Evolutionary conservation across 2,329 filamentous ascomycete species (phyloP).

Genomic region (Xylaria sp.): DNA sequence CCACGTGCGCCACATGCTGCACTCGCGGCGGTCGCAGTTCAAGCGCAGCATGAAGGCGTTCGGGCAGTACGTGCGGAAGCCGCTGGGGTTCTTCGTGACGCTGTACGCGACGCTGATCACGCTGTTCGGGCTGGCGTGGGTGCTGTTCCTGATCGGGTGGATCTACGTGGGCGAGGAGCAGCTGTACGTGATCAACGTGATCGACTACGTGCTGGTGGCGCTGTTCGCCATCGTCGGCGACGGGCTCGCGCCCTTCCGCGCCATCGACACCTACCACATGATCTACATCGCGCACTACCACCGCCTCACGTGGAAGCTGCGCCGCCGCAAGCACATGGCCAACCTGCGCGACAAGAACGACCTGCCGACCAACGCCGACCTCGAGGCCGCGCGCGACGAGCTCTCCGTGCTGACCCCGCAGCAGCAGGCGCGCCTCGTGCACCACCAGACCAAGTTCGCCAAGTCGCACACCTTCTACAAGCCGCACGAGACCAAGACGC

Average conservation of each 20-base stretch:
- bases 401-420: constrained; percentile 63
- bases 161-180: constrained; percentile 78
- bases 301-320: constrained; percentile 64
- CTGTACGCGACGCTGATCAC: constrained; percentile 83
- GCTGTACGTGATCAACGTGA: constrained; percentile 68
- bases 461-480: constrained; percentile 89
- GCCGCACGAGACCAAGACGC: constrained; percentile 81
- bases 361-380: constrained; percentile 53
- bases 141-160: constrained; percentile 89
- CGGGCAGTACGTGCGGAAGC: constrained; percentile 73
- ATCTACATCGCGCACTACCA: constrained; percentile 76
- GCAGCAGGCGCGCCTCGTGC: constrained; percentile 70
- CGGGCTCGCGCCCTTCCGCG: constrained; percentile 73
- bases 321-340: constrained; percentile 64
- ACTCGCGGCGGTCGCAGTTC: constrained; percentile 78
- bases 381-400: constrained; percentile 50
- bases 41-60: constrained; percentile 81
- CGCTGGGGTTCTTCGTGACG: constrained; percentile 81
- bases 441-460: constrained; percentile 79
- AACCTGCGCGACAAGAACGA: constrained; percentile 70
- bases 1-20: constrained; percentile 84
- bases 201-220: constrained; percentile 71
- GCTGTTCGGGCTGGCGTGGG: constrained; percentile 83
- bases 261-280: constrained; percentile 87
- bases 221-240: constrained; percentile 73